Evolutionary conservation across 2,329 filamentous ascomycete genomes (phyloP).

Genomic region (Ophiocordyceps camponoti-floridani): DNA sequence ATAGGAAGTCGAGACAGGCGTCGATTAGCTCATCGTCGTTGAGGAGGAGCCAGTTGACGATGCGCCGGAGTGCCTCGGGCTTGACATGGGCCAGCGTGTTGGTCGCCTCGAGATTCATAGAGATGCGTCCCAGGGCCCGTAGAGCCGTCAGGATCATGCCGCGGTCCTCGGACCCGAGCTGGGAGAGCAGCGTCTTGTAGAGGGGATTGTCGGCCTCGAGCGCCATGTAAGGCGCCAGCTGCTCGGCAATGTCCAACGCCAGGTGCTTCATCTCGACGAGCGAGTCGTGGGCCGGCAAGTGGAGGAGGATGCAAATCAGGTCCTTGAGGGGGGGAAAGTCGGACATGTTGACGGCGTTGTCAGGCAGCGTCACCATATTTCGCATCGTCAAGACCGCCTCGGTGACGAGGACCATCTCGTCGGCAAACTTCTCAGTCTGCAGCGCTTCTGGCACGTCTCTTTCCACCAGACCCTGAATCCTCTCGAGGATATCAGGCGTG

Average conservation of each 20-base stretch:
- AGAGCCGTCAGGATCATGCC: slow-evolving; percentile 67
- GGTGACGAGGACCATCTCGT: slow-evolving; percentile 57
- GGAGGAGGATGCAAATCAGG: slow-evolving; percentile 64
- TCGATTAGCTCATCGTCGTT: slow-evolving; percentile 84
- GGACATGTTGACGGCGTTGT: slow-evolving; percentile 71
- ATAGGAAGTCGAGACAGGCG: slow-evolving; percentile 82
- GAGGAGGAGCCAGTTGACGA: slow-evolving; percentile 58
- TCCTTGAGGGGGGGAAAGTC: slow-evolving; percentile 62
- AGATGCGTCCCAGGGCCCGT: slow-evolving; percentile 68
- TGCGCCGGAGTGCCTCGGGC: slow-evolving; percentile 41
- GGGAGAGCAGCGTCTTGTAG: slow-evolving; percentile 53
- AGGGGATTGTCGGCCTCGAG: slow-evolving; percentile 59
- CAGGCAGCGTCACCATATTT: slow-evolving; percentile 88
- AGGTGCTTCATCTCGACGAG: slow-evolving; percentile 80
- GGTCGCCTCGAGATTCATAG: slow-evolving; percentile 65
- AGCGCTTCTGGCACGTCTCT: slow-evolving; percentile 49
- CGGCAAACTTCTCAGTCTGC: slow-evolving; percentile 51
- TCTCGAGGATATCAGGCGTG: slow-evolving; percentile 39
- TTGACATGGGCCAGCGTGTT: slow-evolving; percentile 63
- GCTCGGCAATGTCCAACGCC: slow-evolving; percentile 79
- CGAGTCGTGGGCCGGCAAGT: slow-evolving; percentile 52
- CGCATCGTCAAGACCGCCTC: slow-evolving; percentile 78
- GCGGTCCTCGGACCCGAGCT: slow-evolving; percentile 54
- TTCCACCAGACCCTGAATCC: slow-evolving; percentile 44
- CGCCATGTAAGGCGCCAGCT: slow-evolving; percentile 65